Conservation (phyloP, 1,139 yeast species). For the Pneumocystis carinii region DNA sequence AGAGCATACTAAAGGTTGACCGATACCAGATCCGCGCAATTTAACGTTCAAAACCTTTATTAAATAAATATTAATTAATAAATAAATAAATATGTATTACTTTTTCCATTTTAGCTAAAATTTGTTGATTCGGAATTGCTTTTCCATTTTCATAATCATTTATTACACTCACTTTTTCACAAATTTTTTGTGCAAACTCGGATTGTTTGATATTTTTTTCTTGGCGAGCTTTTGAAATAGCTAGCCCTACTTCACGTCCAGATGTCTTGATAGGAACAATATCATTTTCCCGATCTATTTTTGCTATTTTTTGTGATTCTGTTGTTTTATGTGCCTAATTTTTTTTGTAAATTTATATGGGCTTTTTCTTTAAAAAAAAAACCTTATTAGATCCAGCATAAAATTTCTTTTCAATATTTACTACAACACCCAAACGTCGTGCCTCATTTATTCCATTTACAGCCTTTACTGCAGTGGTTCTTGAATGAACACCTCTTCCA, state of each 20-base stretch:
- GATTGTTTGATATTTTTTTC: constrained; percentile 85
- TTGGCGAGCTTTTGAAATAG: constrained; percentile 72
- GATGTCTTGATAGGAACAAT: constrained; percentile 86
- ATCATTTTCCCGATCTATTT: constrained; percentile 83
- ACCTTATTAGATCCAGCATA: constrained; percentile 46
- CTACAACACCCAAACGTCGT: constrained; percentile 74
- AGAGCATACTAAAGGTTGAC: constrained; percentile 71
- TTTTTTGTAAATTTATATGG: neutral
- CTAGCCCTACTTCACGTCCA: constrained; percentile 71
- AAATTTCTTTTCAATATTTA: constrained; percentile 87
- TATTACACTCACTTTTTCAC: constrained; percentile 88
- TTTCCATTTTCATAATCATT: constrained; percentile 96
- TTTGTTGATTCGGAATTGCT: constrained; percentile 92
- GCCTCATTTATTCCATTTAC: constrained; percentile 78
- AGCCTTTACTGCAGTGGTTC: constrained; percentile 69
- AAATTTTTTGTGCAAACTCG: constrained; percentile 86
- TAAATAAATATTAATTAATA: neutral
- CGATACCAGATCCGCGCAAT: constrained; percentile 90
- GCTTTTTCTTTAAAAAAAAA: neutral
- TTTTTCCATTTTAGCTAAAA: constrained; percentile 81
- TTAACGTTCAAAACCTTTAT: constrained; percentile 65
- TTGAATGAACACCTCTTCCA: constrained; percentile 17
- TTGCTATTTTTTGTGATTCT: constrained; percentile 90
- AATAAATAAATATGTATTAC: neutral
- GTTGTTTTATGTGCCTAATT: constrained; percentile 39